A percentile compares a stretch with the other conserved stretches of the same genome.
Conservation (phyloP, 306 rosid species). For the Canavalia ensiformis region DNA sequence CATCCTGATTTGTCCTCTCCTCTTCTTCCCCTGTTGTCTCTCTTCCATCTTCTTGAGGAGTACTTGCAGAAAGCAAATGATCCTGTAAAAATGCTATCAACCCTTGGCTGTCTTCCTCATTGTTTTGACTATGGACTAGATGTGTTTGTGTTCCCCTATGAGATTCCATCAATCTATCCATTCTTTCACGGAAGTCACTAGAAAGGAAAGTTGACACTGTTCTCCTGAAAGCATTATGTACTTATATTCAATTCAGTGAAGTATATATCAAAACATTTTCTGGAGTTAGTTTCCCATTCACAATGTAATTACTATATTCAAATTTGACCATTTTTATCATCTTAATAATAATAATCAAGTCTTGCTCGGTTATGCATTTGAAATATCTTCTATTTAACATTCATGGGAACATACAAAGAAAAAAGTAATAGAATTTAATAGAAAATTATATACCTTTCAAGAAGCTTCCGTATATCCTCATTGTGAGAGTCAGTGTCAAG, state of each 20-base stretch:
- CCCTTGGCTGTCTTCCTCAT: slow-evolving; percentile 50
- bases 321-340: neutral
- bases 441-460: slow-evolving; percentile 67
- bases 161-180: slow-evolving; percentile 76
- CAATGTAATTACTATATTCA: neutral
- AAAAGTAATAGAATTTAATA: neutral
- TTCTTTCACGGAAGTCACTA: slow-evolving; percentile 72
- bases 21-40: slow-evolving; percentile 43
- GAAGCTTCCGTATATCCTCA: slow-evolving; percentile 76
- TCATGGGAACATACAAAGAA: neutral
- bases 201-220: slow-evolving; percentile 84
- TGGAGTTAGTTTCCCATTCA: neutral
- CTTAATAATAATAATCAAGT: neutral
- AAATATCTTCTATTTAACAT: neutral
- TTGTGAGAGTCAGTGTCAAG: slow-evolving; percentile 67
- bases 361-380: neutral
- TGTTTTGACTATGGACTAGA: slow-evolving; percentile 43
- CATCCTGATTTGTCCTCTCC: slow-evolving; percentile 6
- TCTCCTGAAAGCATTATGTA: slow-evolving; percentile 59
- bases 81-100: slow-evolving; percentile 49
- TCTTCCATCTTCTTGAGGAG: slow-evolving; percentile 43
- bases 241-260: slow-evolving; percentile 33
- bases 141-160: slow-evolving; percentile 65
- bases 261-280: slow-evolving; percentile 20
- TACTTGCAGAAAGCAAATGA: slow-evolving; percentile 16